Evolutionary conservation across 2,329 filamentous ascomycete genomes (phyloP).

Genomic region (Fusarium avenaceum): DNA sequence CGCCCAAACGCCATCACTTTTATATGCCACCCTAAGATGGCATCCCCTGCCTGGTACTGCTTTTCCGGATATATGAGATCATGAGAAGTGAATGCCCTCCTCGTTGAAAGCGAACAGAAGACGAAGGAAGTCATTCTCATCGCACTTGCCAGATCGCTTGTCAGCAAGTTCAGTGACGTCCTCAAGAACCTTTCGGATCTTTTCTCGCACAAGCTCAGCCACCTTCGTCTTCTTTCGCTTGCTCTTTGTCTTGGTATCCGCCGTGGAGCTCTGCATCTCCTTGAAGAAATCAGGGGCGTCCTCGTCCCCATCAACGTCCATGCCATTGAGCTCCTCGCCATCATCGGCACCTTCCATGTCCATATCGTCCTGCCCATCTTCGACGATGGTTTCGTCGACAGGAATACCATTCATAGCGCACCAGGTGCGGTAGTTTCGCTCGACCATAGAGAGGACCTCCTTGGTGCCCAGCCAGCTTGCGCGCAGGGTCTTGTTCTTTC

Average conservation of each 20-base stretch:
- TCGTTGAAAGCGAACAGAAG: constrained; percentile 87
- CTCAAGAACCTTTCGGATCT: constrained; percentile 87
- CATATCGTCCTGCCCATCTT: constrained; percentile 58
- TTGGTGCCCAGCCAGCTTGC: constrained; percentile 84
- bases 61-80: constrained; percentile 42
- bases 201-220: constrained; percentile 84
- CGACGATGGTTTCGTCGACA: constrained; percentile 75
- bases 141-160: constrained; percentile 85
- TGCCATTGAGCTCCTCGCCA: constrained; percentile 63
- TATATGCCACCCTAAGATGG: constrained; percentile 12
- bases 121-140: constrained; percentile 92
- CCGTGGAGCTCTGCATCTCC: constrained; percentile 64
- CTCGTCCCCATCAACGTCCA: constrained; percentile 72
- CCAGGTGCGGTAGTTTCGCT: constrained; percentile 89
- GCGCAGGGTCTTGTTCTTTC: constrained; percentile 92
- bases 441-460: constrained; percentile 84
- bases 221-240: constrained; percentile 84
- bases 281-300: constrained; percentile 89
- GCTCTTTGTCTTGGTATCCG: constrained; percentile 70
- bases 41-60: constrained; percentile 2
- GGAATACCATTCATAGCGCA: constrained; percentile 87
- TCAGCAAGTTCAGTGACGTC: constrained; percentile 84
- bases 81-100: constrained; percentile 93
- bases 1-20: constrained; percentile 40
- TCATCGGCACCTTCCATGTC: constrained; percentile 57